These are phyloP conservation scores for Ilyonectria sp. DNA, from an alignment of 2,329 filamentous ascomycete species.

Conservation along the genomic window DNA sequence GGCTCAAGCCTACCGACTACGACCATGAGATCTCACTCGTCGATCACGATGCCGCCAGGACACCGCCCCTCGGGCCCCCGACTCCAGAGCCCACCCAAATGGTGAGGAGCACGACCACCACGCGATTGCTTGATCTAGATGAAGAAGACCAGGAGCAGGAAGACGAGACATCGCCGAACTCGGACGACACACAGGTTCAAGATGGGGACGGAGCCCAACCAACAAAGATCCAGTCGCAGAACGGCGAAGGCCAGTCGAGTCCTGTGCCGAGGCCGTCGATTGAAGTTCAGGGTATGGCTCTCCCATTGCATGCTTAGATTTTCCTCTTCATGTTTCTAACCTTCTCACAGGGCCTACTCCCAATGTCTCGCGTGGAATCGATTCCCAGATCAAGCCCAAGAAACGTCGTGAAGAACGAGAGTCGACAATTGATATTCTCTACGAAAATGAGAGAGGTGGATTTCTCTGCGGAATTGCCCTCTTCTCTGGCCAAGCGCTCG, in stretches of 20 bases:
- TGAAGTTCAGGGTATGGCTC: slow-evolving; percentile 50
- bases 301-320: not conserved
- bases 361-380: slow-evolving; percentile 40
- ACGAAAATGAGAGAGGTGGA: slow-evolving; percentile 94
- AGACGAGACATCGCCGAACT: slow-evolving; percentile 21
- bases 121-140: slow-evolving; percentile 42
- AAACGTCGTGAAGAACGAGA: slow-evolving; percentile 59
- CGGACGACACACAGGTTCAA: slow-evolving; percentile 35
- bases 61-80: slow-evolving; percentile 40
- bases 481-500: slow-evolving; percentile 89
- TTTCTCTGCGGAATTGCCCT: slow-evolving; percentile 91
- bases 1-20: slow-evolving; percentile 73
- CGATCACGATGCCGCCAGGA: slow-evolving; percentile 63
- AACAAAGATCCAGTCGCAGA: slow-evolving; percentile 23
- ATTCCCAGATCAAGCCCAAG: slow-evolving; percentile 54
- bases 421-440: slow-evolving; percentile 85
- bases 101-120: slow-evolving; percentile 42
- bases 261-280: slow-evolving; percentile 50
- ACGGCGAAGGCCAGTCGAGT: slow-evolving; percentile 35
- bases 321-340: slow-evolving; percentile 26
- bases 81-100: slow-evolving; percentile 40
- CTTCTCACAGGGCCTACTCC: slow-evolving; percentile 50
- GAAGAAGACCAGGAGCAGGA: slow-evolving; percentile 36
- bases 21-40: slow-evolving; percentile 81
- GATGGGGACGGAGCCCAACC: slow-evolving; percentile 21